Percentiles rank a stretch among this genome's conserved stretches.
phyloP scores from a whole-genome alignment of 176 grass and related monocot genomes.

The Aegilops umbellulata region DNA sequence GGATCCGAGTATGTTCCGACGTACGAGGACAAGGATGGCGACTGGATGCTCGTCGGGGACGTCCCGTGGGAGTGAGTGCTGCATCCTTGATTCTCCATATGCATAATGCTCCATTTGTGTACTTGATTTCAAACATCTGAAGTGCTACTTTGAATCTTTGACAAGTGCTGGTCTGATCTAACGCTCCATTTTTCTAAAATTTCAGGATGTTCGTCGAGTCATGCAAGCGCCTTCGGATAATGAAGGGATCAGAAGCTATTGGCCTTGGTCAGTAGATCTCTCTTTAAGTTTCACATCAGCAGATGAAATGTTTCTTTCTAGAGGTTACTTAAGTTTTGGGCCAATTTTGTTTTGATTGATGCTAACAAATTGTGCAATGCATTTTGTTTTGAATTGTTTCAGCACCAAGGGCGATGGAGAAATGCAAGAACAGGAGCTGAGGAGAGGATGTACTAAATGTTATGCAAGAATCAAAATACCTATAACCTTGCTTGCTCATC shows the following conservation, averaged over 20 bases:
- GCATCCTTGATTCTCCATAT: not conserved
- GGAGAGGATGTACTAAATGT: slow-evolving; percentile 15
- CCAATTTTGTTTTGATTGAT: not conserved
- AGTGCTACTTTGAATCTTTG: not conserved
- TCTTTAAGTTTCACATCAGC: slow-evolving; percentile 18
- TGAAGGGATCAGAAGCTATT: slow-evolving; percentile 98
- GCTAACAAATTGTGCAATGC: too few species aligned
- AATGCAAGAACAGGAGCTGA: slow-evolving; percentile 96
- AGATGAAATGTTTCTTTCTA: not conserved
- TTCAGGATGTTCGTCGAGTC: slow-evolving; percentile 96
- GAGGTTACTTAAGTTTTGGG: not conserved
- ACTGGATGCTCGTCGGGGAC: slow-evolving; percentile 96
- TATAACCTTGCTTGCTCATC: slow-evolving; percentile 47
- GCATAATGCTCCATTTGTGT: not conserved
- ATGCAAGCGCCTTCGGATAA: slow-evolving; percentile 96
- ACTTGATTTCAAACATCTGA: not conserved
- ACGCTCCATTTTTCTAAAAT: not conserved
- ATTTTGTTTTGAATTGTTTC: slow-evolving; percentile 17
- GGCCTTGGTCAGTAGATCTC: slow-evolving; percentile 68
- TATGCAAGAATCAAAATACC: slow-evolving; percentile 33
- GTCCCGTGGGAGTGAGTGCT: slow-evolving; percentile 90
- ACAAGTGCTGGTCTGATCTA: not conserved
- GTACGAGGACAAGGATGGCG: slow-evolving; percentile 94
- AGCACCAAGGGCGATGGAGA: slow-evolving; percentile 96
- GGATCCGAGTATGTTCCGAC: slow-evolving; percentile 88